A percentile compares a stretch with the other conserved stretches of the same genome.
Evolutionary conservation across 768 basidiomycete species (phyloP).

Genomic region (Pholiota molesta): DNA sequence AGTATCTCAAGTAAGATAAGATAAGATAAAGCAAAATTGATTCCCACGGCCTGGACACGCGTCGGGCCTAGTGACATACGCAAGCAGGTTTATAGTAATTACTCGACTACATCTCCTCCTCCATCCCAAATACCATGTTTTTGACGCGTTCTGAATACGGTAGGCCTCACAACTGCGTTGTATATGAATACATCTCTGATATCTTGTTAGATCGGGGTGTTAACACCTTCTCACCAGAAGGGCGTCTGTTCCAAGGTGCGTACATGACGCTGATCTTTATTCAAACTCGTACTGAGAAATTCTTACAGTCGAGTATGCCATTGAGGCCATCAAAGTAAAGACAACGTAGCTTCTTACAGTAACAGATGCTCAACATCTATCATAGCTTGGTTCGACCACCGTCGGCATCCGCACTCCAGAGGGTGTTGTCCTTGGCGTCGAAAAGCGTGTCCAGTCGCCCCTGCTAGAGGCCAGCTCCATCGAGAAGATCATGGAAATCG

Average conservation of each 20-base stretch:
- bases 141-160: constrained; percentile 96
- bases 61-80: constrained; percentile 40
- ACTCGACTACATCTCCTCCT: constrained; percentile 26
- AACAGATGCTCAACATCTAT: constrained; percentile 1
- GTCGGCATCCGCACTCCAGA: constrained; percentile 91
- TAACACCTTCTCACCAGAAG: constrained; percentile 98
- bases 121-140: constrained; percentile 61
- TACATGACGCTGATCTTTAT: constrained; percentile 9
- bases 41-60: constrained; percentile 53
- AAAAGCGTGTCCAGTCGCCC: constrained; percentile 98
- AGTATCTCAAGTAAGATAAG: constrained; percentile 22
- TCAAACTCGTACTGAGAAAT: constrained; percentile 20
- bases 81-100: constrained; percentile 29
- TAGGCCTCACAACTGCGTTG: constrained; percentile 29
- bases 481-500: constrained; percentile 99
- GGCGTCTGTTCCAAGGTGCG: constrained; percentile 96
- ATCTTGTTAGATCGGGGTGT: constrained; percentile 84
- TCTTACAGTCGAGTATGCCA: constrained; percentile 92
- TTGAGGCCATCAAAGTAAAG: constrained; percentile 95
- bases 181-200: not conserved
- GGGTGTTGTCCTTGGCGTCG: constrained; percentile 93
- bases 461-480: constrained; percentile 94
- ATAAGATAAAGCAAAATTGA: constrained; percentile 33
- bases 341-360: not conserved
- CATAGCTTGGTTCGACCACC: constrained; percentile 95